phyloP scores from a whole-genome alignment of 1,139 yeast species.

The Suhomyces atakaporum region DNA sequence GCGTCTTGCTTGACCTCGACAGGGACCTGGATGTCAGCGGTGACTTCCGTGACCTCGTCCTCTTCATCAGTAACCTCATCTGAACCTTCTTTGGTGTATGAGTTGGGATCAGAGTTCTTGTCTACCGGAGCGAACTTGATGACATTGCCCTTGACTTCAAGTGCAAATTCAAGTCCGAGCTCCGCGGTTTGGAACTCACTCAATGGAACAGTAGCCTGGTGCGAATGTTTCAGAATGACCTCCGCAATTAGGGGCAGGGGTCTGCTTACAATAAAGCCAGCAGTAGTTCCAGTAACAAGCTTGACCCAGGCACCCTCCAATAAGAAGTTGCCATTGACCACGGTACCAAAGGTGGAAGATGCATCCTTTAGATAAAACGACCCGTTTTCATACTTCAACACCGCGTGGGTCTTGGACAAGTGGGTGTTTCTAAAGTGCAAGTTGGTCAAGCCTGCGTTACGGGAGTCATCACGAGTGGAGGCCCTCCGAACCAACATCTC shows the following conservation, averaged over 20 bases:
- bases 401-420: conserved; percentile 38
- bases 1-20: too few relatives aligned
- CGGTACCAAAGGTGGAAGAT: conserved; percentile 45
- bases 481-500: conserved; percentile 28
- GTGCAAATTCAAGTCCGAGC: conserved; percentile 27
- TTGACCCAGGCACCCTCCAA: conserved; percentile 22
- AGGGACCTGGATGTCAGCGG: not conserved
- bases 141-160: conserved; percentile 14
- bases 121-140: conserved; percentile 16
- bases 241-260: conserved; percentile 28
- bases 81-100: too few relatives aligned
- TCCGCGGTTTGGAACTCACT: conserved; percentile 26
- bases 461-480: conserved; percentile 26
- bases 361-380: conserved; percentile 31
- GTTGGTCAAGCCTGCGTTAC: conserved; percentile 30
- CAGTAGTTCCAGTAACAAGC: conserved; percentile 26
- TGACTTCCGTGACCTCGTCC: conserved; percentile 9
- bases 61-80: conserved; percentile 8
- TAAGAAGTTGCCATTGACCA: conserved; percentile 31
- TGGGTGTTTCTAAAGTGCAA: conserved; percentile 35
- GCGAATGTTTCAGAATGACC: conserved; percentile 16
- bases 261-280: conserved; percentile 37
- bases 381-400: conserved; percentile 18
- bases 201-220: conserved; percentile 21
- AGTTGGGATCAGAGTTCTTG: too few relatives aligned